phyloP scores from a whole-genome alignment of 2,329 filamentous ascomycete species.

The Ustulina deusta region DNA sequence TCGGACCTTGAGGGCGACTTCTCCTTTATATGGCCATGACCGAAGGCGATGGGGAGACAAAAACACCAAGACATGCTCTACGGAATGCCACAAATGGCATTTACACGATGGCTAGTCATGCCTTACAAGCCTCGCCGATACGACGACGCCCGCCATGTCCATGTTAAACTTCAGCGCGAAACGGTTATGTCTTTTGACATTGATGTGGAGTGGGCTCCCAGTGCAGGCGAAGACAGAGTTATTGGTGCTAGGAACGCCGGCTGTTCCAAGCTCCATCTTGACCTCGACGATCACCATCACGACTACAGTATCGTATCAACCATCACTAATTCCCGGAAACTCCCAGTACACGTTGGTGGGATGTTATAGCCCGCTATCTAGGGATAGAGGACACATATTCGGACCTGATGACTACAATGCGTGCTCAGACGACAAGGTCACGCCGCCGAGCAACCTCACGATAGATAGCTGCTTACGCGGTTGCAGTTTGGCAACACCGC shows the following conservation, averaged over 20 bases:
- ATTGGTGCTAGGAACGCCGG: slow-evolving; percentile 40
- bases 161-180: slow-evolving; percentile 37
- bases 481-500: slow-evolving; percentile 37
- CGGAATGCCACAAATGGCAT: slow-evolving; percentile 11
- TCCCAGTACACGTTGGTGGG: slow-evolving; percentile 43
- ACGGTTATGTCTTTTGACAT: slow-evolving; percentile 37
- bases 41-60: slow-evolving; percentile 42
- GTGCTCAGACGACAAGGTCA: slow-evolving; percentile 29
- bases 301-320: slow-evolving; percentile 47
- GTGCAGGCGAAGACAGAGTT: slow-evolving; percentile 36
- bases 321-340: slow-evolving; percentile 41
- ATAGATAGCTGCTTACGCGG: slow-evolving; percentile 42
- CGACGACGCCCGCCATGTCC: slow-evolving; percentile 42
- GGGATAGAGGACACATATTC: slow-evolving; percentile 40
- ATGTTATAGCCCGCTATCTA: slow-evolving; percentile 43
- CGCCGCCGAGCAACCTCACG: slow-evolving; percentile 40
- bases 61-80: slow-evolving; percentile 33
- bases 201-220: slow-evolving; percentile 41
- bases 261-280: slow-evolving; percentile 7
- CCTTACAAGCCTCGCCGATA: slow-evolving; percentile 33
- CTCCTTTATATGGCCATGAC: slow-evolving; percentile 44
- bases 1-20: slow-evolving; percentile 31
- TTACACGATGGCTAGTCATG: slow-evolving; percentile 40
- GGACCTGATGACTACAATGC: slow-evolving; percentile 39
- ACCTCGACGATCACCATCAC: slow-evolving; percentile 46